Evolutionary conservation across 495 filamentous ascomycete species (phyloP).

Genomic region (Aeminium ludgeri): DNA sequence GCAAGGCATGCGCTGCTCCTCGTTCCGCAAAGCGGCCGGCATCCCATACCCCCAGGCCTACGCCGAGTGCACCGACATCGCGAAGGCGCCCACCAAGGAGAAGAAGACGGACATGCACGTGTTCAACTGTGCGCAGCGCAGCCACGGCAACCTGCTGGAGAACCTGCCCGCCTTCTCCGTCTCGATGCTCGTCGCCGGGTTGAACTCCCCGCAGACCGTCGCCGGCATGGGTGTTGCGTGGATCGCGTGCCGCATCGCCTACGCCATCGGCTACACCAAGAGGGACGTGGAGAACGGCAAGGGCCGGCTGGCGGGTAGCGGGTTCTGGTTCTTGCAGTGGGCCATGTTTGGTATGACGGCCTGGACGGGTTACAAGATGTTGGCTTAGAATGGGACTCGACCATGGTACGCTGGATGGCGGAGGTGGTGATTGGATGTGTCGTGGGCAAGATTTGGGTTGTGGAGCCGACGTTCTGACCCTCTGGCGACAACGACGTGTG

Average conservation of each 20-base stretch:
- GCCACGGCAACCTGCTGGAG: slow-evolving; percentile 24
- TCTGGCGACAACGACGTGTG: neutral
- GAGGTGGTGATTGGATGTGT: neutral
- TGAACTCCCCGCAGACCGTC: slow-evolving; percentile 20
- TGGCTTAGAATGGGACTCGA: slow-evolving; percentile 3
- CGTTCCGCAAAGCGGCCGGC: slow-evolving; percentile 25
- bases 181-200: slow-evolving; percentile 23
- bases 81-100: slow-evolving; percentile 10
- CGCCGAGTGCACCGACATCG: slow-evolving; percentile 21
- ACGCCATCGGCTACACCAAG: slow-evolving; percentile 26
- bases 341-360: slow-evolving; percentile 17
- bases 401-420: neutral
- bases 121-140: slow-evolving; percentile 30
- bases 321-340: slow-evolving; percentile 17
- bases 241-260: slow-evolving; percentile 20
- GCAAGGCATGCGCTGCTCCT: slow-evolving; percentile 20
- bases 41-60: slow-evolving; percentile 23
- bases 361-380: slow-evolving; percentile 15
- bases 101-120: slow-evolving; percentile 21
- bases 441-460: neutral
- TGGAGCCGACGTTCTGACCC: neutral
- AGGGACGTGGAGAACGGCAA: slow-evolving; percentile 14
- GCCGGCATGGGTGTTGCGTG: slow-evolving; percentile 20
- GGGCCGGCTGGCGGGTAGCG: slow-evolving; percentile 16
- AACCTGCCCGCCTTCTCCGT: slow-evolving; percentile 18